A percentile compares a stretch with the other conserved stretches of the same genome.
These are phyloP conservation scores for Sonneratia caseolaris DNA, from an alignment of 345 rosid genomes.

Conservation along the genomic window DNA sequence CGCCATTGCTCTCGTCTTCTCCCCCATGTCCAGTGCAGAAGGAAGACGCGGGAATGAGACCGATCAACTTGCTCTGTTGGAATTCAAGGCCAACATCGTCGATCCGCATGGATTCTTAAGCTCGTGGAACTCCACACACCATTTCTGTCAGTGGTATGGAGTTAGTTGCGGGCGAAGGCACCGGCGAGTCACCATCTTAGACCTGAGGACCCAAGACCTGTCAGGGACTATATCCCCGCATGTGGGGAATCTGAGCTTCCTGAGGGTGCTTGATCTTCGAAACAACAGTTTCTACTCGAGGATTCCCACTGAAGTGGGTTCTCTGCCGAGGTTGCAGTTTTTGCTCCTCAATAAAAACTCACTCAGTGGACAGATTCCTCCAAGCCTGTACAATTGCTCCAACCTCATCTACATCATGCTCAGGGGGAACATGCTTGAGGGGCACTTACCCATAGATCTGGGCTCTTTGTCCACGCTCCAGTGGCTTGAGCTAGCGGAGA, in stretches of 20 bases:
- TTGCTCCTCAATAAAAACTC: not conserved
- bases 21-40: not conserved
- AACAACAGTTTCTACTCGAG: not conserved
- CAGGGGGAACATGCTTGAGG: not conserved
- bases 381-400: not conserved
- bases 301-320: not conserved
- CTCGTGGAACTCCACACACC: not conserved
- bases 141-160: constrained; percentile 1
- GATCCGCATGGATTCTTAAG: not conserved
- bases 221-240: not conserved
- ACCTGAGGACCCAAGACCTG: not conserved
- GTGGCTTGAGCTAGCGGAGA: not conserved
- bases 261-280: not conserved
- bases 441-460: not conserved
- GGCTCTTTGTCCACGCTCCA: constrained; percentile 11
- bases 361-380: not conserved
- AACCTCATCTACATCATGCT: not conserved
- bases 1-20: not conserved
- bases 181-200: not conserved
- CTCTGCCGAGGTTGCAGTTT: not conserved
- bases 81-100: not conserved
- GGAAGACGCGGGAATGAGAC: not conserved
- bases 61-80: not conserved
- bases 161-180: not conserved
- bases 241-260: constrained; percentile 5